phyloP scores from a whole-genome alignment of 2,329 filamentous ascomycete genomes.

The Chaetothyriales sp. region DNA sequence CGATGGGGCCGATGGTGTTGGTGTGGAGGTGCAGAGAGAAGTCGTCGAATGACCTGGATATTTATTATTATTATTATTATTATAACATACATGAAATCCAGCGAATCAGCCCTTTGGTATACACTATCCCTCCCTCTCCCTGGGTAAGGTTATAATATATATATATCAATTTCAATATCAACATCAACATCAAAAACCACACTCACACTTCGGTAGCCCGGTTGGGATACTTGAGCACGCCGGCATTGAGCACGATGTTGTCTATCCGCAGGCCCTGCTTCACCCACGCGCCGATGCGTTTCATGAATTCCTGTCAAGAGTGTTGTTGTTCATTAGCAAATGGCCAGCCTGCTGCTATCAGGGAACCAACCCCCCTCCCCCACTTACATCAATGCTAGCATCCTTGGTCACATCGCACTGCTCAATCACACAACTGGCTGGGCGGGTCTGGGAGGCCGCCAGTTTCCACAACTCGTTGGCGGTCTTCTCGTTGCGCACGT shows the following conservation, averaged over 20 bases:
- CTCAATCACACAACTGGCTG: conserved; percentile 27
- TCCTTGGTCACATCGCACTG: conserved; percentile 40
- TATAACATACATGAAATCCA: no score
- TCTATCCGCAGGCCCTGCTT: conserved; percentile 32
- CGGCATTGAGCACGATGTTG: conserved; percentile 42
- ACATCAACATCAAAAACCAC: no score
- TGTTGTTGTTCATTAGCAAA: no score
- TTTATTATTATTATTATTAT: no score
- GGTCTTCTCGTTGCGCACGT: conserved; percentile 31
- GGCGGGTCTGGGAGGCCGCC: conserved; percentile 12
- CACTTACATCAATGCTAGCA: conserved; percentile 34
- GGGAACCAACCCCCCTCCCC: no score
- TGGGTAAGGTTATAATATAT: no score
- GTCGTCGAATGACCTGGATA: conserved; percentile 35
- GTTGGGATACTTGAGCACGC: conserved; percentile 41
- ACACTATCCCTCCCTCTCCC: no score
- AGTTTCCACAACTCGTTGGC: conserved; percentile 32
- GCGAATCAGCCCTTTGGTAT: no score
- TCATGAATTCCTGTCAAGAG: conserved; percentile 32
- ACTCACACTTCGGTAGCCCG: conserved; percentile 37
- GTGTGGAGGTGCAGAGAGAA: conserved; percentile 42
- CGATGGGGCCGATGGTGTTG: conserved; percentile 45
- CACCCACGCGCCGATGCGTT: conserved; percentile 25
- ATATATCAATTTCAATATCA: no score
- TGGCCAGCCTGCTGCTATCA: no score